Base-by-base conservation (phyloP, 352 stramenopile species). In the Peronospora belbahrii region DNA sequence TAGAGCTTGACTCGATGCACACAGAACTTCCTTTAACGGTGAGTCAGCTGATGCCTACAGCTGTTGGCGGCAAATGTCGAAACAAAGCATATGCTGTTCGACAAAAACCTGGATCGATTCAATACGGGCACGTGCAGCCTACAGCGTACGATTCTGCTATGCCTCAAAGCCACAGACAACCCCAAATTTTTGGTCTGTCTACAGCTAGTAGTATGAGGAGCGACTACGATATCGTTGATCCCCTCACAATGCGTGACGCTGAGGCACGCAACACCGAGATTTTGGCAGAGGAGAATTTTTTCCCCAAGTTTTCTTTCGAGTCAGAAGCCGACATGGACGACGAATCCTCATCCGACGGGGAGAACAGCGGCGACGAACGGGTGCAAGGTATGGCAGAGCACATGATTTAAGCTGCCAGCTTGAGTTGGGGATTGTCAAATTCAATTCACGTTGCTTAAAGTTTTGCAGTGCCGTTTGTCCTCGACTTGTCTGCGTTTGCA, bases 171-270 rank as follows among this genome's bases (percentile, higher is more conserved):
- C 53, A 13, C 10, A 50, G 31, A 15, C 44, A 47, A 8, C 41
- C 37, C 0, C 55, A 54, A n/a, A 43, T 50, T 10, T 58, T 62
- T 23, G 54, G 25, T 2, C 35, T 28, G 4, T 70, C 70, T 38
- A 48, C 51, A 32, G 51, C 66, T 39, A 64, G 66, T 42, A 65
- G 66, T 48, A 74, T 59, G 44, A 41, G 48, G 3, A 76, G 82
- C 45, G 74, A 88, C 49, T 89, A 80, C 37, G 77, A 89, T 37
- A 89, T 89, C 23, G 74, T 89, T 0, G 72, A 80, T 46, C 70
- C 72, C 1, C 62, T 60, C 18, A 77, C 65, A 30, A 66, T 89
- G 42, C 61, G 41, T 2, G 72, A 79, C 5, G 68, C 62, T 19
- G 74, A 85, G 31, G 59, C 60, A n/a, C 72, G 77, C 36, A 78